Conservation (phyloP, 2,329 filamentous ascomycete genomes). For the Fusarium foetens region DNA sequence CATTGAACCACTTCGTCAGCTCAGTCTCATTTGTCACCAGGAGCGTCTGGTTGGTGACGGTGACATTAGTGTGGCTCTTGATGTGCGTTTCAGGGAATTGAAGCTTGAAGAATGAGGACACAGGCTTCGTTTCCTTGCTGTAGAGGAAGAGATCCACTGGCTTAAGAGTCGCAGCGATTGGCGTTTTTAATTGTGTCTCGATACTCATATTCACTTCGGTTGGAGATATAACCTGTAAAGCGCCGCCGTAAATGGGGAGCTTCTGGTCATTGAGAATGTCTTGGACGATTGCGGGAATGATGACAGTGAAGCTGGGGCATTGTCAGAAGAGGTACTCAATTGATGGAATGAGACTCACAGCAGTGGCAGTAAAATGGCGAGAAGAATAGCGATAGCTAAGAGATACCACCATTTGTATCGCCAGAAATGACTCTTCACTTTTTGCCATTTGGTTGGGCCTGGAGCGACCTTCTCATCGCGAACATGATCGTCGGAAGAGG, state of each 20-base stretch:
- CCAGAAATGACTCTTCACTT: slow-evolving; percentile 53
- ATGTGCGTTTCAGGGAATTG: slow-evolving; percentile 48
- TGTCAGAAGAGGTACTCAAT: neutral
- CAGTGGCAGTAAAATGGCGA: slow-evolving; percentile 58
- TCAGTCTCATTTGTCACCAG: slow-evolving; percentile 52
- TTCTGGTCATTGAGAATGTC: slow-evolving; percentile 55
- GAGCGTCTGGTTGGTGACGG: slow-evolving; percentile 49
- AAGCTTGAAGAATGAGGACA: slow-evolving; percentile 39
- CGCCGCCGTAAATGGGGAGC: slow-evolving; percentile 52
- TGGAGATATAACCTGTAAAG: slow-evolving; percentile 49
- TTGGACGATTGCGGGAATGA: slow-evolving; percentile 59
- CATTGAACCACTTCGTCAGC: slow-evolving; percentile 52
- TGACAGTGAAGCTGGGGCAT: slow-evolving; percentile 55
- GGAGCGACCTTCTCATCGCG: slow-evolving; percentile 17
- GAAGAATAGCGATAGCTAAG: slow-evolving; percentile 52
- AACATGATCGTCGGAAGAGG: slow-evolving; percentile 27
- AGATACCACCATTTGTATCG: slow-evolving; percentile 58
- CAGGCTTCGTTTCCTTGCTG: slow-evolving; percentile 48
- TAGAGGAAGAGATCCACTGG: slow-evolving; percentile 54
- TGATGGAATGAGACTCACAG: slow-evolving; percentile 50
- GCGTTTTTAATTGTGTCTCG: slow-evolving; percentile 51
- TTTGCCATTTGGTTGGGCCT: slow-evolving; percentile 47
- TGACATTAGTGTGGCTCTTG: slow-evolving; percentile 51
- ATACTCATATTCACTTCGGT: slow-evolving; percentile 50
- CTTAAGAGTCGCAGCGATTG: slow-evolving; percentile 51